Evolutionary conservation across 768 basidiomycete genomes (phyloP).

Genomic region (Crassisporium funariophilum): DNA sequence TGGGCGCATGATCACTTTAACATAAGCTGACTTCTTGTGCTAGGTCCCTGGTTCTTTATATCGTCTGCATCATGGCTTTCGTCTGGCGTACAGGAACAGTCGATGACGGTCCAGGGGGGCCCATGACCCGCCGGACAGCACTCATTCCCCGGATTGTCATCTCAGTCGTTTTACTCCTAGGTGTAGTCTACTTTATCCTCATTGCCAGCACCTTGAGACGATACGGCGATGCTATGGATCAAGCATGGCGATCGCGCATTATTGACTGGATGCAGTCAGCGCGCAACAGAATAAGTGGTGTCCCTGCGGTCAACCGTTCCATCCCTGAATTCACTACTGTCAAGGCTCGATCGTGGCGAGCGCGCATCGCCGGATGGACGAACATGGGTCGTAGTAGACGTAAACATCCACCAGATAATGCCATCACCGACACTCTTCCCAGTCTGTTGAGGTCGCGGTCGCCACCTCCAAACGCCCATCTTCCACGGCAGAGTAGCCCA

Average conservation of each 20-base stretch:
- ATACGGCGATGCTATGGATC: slow-evolving; percentile 27
- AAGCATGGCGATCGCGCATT: slow-evolving; percentile 23
- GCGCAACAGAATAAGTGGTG: not conserved
- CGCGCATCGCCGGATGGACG: no score
- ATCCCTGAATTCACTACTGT: not conserved
- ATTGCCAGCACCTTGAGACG: slow-evolving; percentile 20
- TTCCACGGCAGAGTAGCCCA: no score
- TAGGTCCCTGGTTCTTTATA: slow-evolving; percentile 62
- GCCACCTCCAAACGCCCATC: no score
- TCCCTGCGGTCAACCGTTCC: not conserved
- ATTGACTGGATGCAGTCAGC: slow-evolving; percentile 12
- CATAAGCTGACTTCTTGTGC: not conserved
- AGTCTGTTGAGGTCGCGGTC: no score
- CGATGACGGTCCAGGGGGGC: slow-evolving; percentile 22
- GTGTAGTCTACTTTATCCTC: slow-evolving; percentile 37
- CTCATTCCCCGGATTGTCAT: slow-evolving; percentile 47
- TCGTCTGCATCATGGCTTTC: slow-evolving; percentile 56
- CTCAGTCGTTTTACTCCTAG: slow-evolving; percentile 49
- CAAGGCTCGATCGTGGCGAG: no score
- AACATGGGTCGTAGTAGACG: no score
- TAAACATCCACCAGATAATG: no score
- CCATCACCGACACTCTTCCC: no score
- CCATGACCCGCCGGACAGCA: slow-evolving; percentile 30
- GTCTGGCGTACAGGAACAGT: slow-evolving; percentile 61
- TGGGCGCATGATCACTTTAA: not conserved